Base-by-base conservation (phyloP, 306 rosid species). In the Vachellia collinsii region DNA sequence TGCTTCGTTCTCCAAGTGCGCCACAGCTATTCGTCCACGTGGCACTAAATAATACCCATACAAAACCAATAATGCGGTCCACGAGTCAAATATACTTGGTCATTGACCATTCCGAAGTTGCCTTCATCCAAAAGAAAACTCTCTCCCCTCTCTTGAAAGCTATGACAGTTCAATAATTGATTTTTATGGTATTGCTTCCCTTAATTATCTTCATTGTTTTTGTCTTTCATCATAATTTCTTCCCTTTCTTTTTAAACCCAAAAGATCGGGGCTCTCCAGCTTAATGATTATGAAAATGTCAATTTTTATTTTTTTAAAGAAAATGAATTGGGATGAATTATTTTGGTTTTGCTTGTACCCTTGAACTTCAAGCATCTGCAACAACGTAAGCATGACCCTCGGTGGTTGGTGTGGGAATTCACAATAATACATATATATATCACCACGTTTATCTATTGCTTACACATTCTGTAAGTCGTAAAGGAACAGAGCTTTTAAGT, bases 51-150 rank as follows among this genome's bases (percentile, higher is more conserved):
- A 23, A 41, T 10, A 68, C 53, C 73, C 34, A 19, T 17, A 20
- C 14, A 68, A 41, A 8, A 42, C 36, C 48, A 22, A 70, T 44
- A 70, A 70, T 22, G 38, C 34, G 56, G 74, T 70, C 74, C 74
- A 12, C 48, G 8, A 11, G 22, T 56, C 34, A n/a, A 20, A 56
- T 48, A 56, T 48, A 22, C 56, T 44, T 22, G 20, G 1, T 44
- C 29, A 3, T 44, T 70, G 74, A 70, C 74, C 39, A 43, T 10
- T 70, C 74, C 16, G 1, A 43, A 13, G 56, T 13, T 70, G 50
- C 39, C 56, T 43, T 70, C 5, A 43, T 12, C 34, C 38, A 12
- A 44, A 70, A 44, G 74, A 70, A 44, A 44, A 6, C 54, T 44
- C 16, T 23, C 73, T 2, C 1, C 73, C 13, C 34, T 29, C 34